Conservation (phyloP, 2,329 filamentous ascomycete species). For the Trichoderma sp. region DNA sequence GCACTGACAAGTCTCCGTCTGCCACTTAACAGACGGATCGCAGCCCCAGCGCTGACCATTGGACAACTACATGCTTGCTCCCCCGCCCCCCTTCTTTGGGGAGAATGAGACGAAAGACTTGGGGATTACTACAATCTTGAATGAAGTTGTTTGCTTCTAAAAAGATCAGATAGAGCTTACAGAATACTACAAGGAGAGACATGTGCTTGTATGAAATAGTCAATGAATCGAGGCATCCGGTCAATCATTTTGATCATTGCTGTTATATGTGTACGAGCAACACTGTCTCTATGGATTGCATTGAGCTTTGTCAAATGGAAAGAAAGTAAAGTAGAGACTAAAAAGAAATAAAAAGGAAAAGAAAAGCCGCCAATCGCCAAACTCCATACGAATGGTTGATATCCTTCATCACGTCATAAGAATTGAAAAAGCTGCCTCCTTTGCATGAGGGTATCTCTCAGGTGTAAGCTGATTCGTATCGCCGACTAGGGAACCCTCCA, state of each 20-base stretch:
- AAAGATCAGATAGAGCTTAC: neutral
- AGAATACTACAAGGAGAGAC: neutral
- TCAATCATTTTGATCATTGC: neutral
- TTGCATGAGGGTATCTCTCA: neutral
- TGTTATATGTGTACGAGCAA: neutral
- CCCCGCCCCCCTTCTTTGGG: too few species aligned
- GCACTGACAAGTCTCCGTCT: neutral
- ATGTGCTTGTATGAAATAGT: neutral
- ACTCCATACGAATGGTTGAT: neutral
- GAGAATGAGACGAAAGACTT: neutral
- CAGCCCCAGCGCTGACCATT: neutral
- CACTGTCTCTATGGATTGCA: neutral
- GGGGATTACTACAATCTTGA: neutral
- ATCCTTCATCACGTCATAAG: conserved; percentile 9
- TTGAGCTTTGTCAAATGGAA: neutral
- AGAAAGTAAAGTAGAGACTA: neutral
- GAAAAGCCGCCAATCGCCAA: neutral
- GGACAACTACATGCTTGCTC: neutral
- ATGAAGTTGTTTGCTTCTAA: neutral
- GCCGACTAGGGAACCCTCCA: conserved; percentile 36
- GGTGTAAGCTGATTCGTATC: conserved; percentile 36
- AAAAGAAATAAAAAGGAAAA: neutral
- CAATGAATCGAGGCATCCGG: neutral
- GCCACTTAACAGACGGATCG: neutral
- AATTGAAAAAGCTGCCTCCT: neutral